A percentile compares a stretch with the other conserved stretches of the same genome.
phyloP scores from a whole-genome alignment of 805 yeast species.

The Candida silvicultrix region DNA sequence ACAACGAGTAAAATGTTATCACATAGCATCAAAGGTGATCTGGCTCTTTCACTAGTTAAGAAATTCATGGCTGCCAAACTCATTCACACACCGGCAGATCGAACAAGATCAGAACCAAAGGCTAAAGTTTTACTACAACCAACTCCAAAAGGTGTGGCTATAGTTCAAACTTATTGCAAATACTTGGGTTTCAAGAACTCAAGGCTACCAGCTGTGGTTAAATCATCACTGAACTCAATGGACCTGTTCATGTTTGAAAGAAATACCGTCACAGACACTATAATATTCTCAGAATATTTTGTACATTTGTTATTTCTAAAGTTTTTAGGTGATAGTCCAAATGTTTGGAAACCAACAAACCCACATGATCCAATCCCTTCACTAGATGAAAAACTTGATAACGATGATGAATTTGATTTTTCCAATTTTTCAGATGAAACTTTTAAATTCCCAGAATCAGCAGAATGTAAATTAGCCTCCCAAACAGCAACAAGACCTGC shows the following conservation, averaged over 20 bases:
- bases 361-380: constrained; percentile 43
- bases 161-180: constrained; percentile 55
- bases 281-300: constrained; percentile 56
- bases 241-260: constrained; percentile 64
- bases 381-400: constrained; percentile 26
- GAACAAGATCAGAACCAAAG: constrained; percentile 50
- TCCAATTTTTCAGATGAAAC: constrained; percentile 19
- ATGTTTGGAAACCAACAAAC: constrained; percentile 59
- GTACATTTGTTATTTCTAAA: constrained; percentile 56
- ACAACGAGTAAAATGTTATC: constrained; percentile 48
- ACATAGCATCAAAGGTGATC: constrained; percentile 44
- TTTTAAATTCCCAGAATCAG: not conserved
- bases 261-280: constrained; percentile 46
- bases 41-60: constrained; percentile 41
- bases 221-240: constrained; percentile 64
- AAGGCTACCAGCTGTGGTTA: constrained; percentile 39
- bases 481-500: constrained; percentile 1
- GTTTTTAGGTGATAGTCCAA: constrained; percentile 62
- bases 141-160: constrained; percentile 83
- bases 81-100: constrained; percentile 68
- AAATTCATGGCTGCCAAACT: constrained; percentile 56
- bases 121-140: constrained; percentile 57
- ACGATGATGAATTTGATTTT: constrained; percentile 28
- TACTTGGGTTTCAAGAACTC: constrained; percentile 43
- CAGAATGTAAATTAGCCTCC: not conserved